These are phyloP conservation scores for Pichia rugopelliculosa DNA, from an alignment of 805 yeast species.

Conservation along the genomic window DNA sequence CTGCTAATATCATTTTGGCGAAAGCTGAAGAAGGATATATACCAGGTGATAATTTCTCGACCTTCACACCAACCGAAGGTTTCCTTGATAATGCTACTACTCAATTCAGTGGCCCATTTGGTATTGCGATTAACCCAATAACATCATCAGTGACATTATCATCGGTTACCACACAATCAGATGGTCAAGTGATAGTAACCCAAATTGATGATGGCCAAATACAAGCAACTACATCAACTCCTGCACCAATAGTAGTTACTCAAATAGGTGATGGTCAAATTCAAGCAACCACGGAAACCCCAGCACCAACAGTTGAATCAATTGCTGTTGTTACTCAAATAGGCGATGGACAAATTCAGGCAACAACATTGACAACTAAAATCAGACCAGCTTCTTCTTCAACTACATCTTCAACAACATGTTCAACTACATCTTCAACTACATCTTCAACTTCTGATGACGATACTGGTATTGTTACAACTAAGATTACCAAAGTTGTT, in stretches of 20 bases:
- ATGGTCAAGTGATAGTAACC: slow-evolving; percentile 15
- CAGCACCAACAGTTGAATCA: slow-evolving; percentile 35
- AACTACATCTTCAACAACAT: slow-evolving; percentile 1
- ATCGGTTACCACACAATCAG: slow-evolving; percentile 12
- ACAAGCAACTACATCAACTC: slow-evolving; percentile 31
- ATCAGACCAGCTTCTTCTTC: not conserved
- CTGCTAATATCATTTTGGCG: not conserved
- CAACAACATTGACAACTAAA: slow-evolving; percentile 5
- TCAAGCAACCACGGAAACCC: slow-evolving; percentile 30
- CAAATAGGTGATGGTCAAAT: slow-evolving; percentile 44
- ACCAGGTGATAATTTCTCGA: slow-evolving; percentile 50
- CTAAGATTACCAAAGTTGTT: slow-evolving; percentile 13
- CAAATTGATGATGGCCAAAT: slow-evolving; percentile 43
- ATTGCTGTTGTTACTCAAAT: slow-evolving; percentile 39
- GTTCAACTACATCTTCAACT: slow-evolving; percentile 1
- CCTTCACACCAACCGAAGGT: slow-evolving; percentile 55
- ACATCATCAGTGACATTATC: slow-evolving; percentile 29
- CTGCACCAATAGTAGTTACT: slow-evolving; percentile 34
- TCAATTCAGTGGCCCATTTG: slow-evolving; percentile 49
- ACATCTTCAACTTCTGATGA: not conserved
- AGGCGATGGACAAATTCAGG: slow-evolving; percentile 39
- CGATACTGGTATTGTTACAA: not conserved
- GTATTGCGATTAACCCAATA: slow-evolving; percentile 57
- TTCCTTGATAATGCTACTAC: slow-evolving; percentile 47
- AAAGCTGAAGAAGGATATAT: slow-evolving; percentile 2